Conservation (phyloP, 2,329 filamentous ascomycete genomes). For the Sporothrix variecibatus region DNA sequence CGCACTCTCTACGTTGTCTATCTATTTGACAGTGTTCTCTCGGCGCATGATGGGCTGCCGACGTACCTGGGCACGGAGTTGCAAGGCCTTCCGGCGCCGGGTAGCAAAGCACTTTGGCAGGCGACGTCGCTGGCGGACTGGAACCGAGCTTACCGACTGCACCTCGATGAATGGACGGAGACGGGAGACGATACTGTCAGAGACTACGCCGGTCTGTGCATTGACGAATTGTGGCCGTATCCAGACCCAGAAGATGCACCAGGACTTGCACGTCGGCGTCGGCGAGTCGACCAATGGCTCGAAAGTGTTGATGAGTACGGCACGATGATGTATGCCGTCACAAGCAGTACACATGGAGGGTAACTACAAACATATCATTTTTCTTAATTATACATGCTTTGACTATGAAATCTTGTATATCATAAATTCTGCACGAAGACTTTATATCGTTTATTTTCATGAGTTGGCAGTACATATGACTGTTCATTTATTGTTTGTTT, state of each 20-base stretch:
- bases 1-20: constrained; percentile 56
- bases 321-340: constrained; percentile 54
- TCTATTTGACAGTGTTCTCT: constrained; percentile 54
- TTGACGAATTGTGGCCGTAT: constrained; percentile 55
- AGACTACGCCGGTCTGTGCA: constrained; percentile 38
- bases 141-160: constrained; percentile 43
- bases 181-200: too few species aligned
- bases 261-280: constrained; percentile 35
- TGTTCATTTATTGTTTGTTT: background rate
- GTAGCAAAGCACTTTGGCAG: constrained; percentile 47
- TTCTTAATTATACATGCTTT: too few species aligned
- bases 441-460: background rate
- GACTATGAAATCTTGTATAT: too few species aligned
- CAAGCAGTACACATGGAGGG: constrained; percentile 47
- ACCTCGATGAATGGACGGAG: constrained; percentile 47
- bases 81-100: constrained; percentile 45
- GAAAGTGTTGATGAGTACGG: constrained; percentile 55
- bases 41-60: constrained; percentile 45
- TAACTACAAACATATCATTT: constrained; percentile 28
- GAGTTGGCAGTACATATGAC: background rate
- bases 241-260: constrained; percentile 38
- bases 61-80: constrained; percentile 54
- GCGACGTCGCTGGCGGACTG: constrained; percentile 42
- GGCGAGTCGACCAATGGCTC: constrained; percentile 51
- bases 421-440: too few species aligned